Evolutionary conservation across 768 basidiomycete genomes (phyloP).

Genomic region (Cytidiella melzeri): DNA sequence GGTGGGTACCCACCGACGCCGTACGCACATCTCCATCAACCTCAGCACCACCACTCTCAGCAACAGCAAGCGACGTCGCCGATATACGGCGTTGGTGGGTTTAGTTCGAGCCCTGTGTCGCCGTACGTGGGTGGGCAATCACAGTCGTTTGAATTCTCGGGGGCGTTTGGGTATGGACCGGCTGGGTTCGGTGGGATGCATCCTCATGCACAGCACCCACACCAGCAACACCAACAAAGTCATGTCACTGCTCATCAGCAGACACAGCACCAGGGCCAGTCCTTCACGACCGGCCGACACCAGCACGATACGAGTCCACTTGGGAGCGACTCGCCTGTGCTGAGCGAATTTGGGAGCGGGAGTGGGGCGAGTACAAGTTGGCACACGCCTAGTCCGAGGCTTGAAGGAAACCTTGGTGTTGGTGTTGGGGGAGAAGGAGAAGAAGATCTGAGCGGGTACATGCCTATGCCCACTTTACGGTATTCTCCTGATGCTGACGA

Average conservation of each 20-base stretch:
- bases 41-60: neutral
- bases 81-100: too few species aligned
- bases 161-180: too few species aligned
- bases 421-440: constrained; percentile 1
- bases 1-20: neutral
- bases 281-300: neutral
- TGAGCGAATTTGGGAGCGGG: neutral
- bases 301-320: neutral
- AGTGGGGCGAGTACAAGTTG: neutral
- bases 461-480: constrained; percentile 10
- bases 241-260: neutral
- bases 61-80: neutral
- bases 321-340: neutral
- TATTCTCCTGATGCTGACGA: neutral
- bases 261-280: neutral
- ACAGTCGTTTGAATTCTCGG: too few species aligned
- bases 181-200: too few species aligned
- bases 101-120: too few species aligned
- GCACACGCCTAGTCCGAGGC: constrained; percentile 5
- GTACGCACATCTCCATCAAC: neutral
- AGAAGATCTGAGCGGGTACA: constrained; percentile 13
- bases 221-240: neutral
- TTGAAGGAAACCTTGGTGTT: neutral
- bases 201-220: too few species aligned
- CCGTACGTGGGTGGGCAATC: too few species aligned